Evolutionary conservation across 768 basidiomycete species (phyloP).

Genomic region (Tricholoma furcatifolium): DNA sequence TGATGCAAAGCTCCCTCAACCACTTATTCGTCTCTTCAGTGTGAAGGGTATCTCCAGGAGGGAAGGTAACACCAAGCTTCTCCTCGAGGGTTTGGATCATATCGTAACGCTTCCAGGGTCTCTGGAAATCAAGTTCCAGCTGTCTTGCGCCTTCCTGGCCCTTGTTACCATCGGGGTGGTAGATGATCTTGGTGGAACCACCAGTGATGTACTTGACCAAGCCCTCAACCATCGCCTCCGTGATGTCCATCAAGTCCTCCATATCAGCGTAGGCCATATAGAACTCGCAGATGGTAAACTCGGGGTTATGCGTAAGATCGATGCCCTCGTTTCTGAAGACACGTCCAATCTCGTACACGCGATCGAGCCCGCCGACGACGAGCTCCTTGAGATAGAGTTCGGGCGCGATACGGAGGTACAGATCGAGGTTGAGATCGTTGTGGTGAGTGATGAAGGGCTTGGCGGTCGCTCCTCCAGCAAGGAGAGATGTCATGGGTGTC

Average conservation of each 20-base stretch:
- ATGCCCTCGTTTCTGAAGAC: slow-evolving; percentile 99
- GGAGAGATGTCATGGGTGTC: slow-evolving; percentile 96
- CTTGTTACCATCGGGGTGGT: slow-evolving; percentile 94
- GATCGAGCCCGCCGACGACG: slow-evolving; percentile 93
- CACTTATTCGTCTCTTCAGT: slow-evolving; percentile 87
- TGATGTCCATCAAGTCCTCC: slow-evolving; percentile 98
- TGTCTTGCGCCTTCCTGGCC: slow-evolving; percentile 59
- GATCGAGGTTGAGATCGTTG: slow-evolving; percentile 95
- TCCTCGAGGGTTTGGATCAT: slow-evolving; percentile 97
- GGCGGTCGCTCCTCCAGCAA: slow-evolving; percentile 96
- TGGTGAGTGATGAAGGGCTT: slow-evolving; percentile 99
- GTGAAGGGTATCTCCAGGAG: slow-evolving; percentile 86
- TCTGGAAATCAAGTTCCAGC: slow-evolving; percentile 81
- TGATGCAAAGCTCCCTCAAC: slow-evolving; percentile 77
- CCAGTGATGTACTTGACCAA: slow-evolving; percentile 85
- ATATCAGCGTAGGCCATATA: slow-evolving; percentile 99
- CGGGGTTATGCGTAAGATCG: slow-evolving; percentile 98
- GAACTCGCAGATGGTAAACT: slow-evolving; percentile 99
- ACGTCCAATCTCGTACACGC: slow-evolving; percentile 97
- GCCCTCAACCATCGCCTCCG: slow-evolving; percentile 86
- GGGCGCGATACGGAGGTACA: slow-evolving; percentile 96
- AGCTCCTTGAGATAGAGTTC: slow-evolving; percentile 98
- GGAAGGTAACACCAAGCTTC: slow-evolving; percentile 90
- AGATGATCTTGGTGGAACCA: slow-evolving; percentile 76
- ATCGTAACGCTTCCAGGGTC: slow-evolving; percentile 98